A percentile compares a stretch with the other conserved stretches of the same genome.
Conservation (phyloP, 2,329 filamentous ascomycete species). For the Phyllosticta citribraziliensis region DNA sequence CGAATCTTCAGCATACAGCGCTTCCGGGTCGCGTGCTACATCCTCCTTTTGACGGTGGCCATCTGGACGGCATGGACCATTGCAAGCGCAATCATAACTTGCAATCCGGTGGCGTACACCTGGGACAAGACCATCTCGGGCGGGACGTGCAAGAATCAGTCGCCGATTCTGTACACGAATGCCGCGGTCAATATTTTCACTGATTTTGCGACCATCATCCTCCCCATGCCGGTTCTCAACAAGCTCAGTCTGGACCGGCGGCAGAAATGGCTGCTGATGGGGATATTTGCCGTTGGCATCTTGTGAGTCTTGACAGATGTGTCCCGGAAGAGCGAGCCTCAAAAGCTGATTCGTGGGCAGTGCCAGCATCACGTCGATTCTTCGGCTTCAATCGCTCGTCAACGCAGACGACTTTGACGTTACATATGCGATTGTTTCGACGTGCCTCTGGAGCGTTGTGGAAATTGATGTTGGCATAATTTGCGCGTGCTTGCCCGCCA, state of each 20-base stretch:
- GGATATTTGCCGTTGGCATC: slow-evolving; percentile 5
- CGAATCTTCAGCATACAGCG: slow-evolving; percentile 7
- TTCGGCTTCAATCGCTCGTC: slow-evolving; percentile 5
- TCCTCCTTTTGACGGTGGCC: slow-evolving; percentile 1
- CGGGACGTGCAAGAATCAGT: slow-evolving; percentile 1
- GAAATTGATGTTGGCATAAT: slow-evolving; percentile 9
- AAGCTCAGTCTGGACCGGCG: neutral
- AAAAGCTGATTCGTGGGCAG: neutral
- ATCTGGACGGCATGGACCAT: slow-evolving; percentile 1
- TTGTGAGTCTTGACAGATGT: neutral
- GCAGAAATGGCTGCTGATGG: neutral
- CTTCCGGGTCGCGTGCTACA: neutral
- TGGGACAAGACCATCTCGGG: neutral
- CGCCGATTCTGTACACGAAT: slow-evolving; percentile 4
- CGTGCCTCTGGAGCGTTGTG: neutral
- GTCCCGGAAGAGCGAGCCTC: neutral
- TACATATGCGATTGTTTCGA: neutral
- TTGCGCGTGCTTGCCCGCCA: slow-evolving; percentile 3
- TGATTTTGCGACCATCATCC: slow-evolving; percentile 5
- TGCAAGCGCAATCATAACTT: slow-evolving; percentile 4
- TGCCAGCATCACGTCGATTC: slow-evolving; percentile 1
- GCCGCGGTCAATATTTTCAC: slow-evolving; percentile 5
- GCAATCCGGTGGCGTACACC: slow-evolving; percentile 1
- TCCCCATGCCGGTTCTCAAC: slow-evolving; percentile 2
- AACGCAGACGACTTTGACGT: neutral